phyloP scores from a whole-genome alignment of 2,329 filamentous ascomycete genomes.

The Tympanopsis confertula region DNA sequence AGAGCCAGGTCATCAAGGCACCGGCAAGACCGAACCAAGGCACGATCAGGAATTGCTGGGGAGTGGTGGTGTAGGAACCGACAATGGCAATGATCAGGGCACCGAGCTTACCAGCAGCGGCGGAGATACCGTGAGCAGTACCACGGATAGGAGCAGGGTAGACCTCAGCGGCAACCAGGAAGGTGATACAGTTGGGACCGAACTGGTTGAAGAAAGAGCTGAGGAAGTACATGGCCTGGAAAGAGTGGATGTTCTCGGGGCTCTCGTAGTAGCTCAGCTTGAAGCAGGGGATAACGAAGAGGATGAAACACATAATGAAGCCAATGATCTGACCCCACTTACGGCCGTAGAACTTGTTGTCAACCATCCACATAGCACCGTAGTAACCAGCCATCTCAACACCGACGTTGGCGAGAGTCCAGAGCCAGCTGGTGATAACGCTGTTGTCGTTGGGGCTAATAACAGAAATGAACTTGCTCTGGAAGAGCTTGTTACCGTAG shows the following conservation, averaged over 20 bases:
- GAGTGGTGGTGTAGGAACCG: conserved; percentile 85
- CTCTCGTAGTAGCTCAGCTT: conserved; percentile 73
- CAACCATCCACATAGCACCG: conserved; percentile 74
- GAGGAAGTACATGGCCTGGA: conserved; percentile 97
- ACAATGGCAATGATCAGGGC: conserved; percentile 77
- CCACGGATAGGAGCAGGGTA: conserved; percentile 89
- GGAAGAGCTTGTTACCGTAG: conserved; percentile 98
- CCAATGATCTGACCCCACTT: conserved; percentile 94
- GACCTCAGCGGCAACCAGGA: conserved; percentile 92
- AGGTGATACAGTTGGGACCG: conserved; percentile 89
- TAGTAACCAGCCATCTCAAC: conserved; percentile 86
- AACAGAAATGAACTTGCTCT: conserved; percentile 76
- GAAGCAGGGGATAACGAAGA: conserved; percentile 87
- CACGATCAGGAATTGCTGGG: conserved; percentile 80
- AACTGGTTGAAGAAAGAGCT: conserved; percentile 99
- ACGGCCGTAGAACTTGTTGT: conserved; percentile 92
- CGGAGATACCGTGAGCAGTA: conserved; percentile 85
- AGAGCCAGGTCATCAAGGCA: conserved; percentile 70
- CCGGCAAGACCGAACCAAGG: conserved; percentile 90
- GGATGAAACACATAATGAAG: conserved; percentile 84
- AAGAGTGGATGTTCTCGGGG: conserved; percentile 62
- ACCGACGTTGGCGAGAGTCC: conserved; percentile 83
- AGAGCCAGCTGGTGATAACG: conserved; percentile 79
- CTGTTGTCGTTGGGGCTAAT: conserved; percentile 59
- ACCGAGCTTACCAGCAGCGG: conserved; percentile 77